Evolutionary conservation across 352 stramenopile species (phyloP).

Genomic region (Pythium rhizo-oryzae): DNA sequence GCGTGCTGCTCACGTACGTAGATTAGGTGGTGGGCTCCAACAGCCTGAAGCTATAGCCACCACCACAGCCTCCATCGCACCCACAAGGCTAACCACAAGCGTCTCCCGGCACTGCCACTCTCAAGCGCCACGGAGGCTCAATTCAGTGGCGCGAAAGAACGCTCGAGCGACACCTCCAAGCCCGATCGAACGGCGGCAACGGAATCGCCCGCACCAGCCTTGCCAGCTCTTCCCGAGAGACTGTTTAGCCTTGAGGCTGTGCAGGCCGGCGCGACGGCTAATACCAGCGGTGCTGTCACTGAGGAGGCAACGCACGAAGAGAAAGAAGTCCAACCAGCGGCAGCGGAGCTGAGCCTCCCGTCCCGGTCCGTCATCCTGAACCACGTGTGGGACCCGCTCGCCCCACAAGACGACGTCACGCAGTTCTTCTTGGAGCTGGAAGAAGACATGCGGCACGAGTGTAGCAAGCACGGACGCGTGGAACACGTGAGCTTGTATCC

Average conservation of each 20-base stretch:
- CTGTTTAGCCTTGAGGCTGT: constrained; percentile 5
- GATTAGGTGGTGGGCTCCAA: neutral
- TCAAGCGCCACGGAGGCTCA: constrained; percentile 23
- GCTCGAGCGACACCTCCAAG: neutral
- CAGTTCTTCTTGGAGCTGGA: constrained; percentile 76
- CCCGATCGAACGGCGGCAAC: neutral
- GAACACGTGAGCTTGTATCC: constrained; percentile 36
- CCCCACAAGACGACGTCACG: constrained; percentile 38
- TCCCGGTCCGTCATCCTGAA: constrained; percentile 65
- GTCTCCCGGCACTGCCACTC: neutral
- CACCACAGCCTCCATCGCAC: neutral
- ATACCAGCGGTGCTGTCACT: neutral
- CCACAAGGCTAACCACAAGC: constrained; percentile 1
- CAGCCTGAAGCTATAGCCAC: neutral
- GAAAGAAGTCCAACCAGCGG: constrained; percentile 4
- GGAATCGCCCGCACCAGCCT: neutral
- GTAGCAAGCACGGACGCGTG: constrained; percentile 65
- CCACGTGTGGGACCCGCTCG: constrained; percentile 65
- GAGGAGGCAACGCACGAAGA: neutral
- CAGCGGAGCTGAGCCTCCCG: constrained; percentile 33
- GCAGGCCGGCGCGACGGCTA: neutral
- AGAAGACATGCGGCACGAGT: constrained; percentile 77
- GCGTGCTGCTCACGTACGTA: constrained; percentile 79
- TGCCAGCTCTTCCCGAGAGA: neutral
- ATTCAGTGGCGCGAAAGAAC: neutral